Base-by-base conservation (phyloP, 257 asterid genomes). In the Solanum clarkiae region DNA sequence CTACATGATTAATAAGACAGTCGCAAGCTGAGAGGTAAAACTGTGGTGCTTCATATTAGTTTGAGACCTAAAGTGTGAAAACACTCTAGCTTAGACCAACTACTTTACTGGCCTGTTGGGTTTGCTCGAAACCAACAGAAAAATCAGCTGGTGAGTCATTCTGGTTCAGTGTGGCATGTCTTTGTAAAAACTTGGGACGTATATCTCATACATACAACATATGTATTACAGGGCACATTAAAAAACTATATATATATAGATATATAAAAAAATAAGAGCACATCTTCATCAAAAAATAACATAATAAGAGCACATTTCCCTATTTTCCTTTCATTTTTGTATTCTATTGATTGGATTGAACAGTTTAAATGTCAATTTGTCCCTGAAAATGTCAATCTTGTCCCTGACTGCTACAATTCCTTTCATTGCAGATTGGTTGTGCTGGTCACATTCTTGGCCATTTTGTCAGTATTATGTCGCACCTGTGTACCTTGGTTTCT, bases 401-500 rank as follows among this genome's bases (percentile, higher is more conserved):
- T 14, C 60, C n/a, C 84, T 83, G 85, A 82, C 80, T n/a, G 57
- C 80, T 80, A 29, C 22, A 81, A 77, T 29, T 53, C 86, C 81
- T 74, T 69, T 83, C 88, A 51, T 86, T 88, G 17, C 90, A 94
- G 98, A 92, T 89, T 92, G 88, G 88, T 93, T 83, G 90, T 89
- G 88, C 84, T 94, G 84, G 72, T 86, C 66, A 83, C 88, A 49
- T 94, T 94, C 91, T 86, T 94, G 88, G 84, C 91, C 57, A 66
- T 91, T 82, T 90, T 93, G 88, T 84, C 94, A 29, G 81, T 94
- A 83, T 83, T 92, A 80, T 92, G 93, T 63, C 92, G 93, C 86
- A 93, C 94, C n/a, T 91, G 92, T 82, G 88, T 94, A 75, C 97
- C 96, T 82, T 82, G 94, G 95, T 91, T 93, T 87, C 91, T 94